Percentiles rank a stretch among this genome's conserved stretches.
phyloP scores from a whole-genome alignment of 257 asterid genomes.

The Mentha longifolia region DNA sequence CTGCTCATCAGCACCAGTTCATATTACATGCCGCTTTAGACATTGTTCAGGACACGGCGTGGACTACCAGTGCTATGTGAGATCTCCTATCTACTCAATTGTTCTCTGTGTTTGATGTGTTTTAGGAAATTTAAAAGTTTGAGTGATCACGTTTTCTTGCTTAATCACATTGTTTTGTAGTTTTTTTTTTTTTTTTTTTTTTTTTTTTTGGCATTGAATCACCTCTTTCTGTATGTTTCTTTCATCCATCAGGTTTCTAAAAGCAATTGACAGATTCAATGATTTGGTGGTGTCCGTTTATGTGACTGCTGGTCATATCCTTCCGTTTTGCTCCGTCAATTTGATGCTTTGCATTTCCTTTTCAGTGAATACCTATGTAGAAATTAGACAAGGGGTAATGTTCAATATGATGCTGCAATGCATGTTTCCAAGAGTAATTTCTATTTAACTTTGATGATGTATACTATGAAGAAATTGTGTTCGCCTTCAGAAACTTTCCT shows the following conservation, averaged over 20 bases:
- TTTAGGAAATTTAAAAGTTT: not conserved
- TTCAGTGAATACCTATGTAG: not conserved
- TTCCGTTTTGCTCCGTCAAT: constrained; percentile 32
- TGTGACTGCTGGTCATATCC: constrained; percentile 99
- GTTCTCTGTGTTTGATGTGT: not conserved
- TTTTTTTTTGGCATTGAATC: constrained; percentile 11
- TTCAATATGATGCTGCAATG: not conserved
- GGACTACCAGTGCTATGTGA: constrained; percentile 99
- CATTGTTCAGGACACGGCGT: constrained; percentile 91
- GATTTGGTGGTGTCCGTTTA: constrained; percentile 95
- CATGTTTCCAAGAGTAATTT: not conserved
- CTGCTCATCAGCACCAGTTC: constrained; percentile 97
- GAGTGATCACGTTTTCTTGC: not conserved
- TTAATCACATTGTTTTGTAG: constrained; percentile 2
- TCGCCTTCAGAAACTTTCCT: not conserved
- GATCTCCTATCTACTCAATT: constrained; percentile 38
- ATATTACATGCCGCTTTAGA: constrained; percentile 93
- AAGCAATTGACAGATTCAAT: constrained; percentile 81
- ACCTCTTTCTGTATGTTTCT: not conserved
- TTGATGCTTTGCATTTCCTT: constrained; percentile 2
- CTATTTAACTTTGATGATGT: not conserved
- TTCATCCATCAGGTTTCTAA: constrained; percentile 65
- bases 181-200: not conserved
- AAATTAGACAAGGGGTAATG: not conserved
- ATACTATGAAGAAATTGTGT: too few species aligned